These are phyloP conservation scores for Lactifluus piperatus DNA, from an alignment of 768 basidiomycete genomes.

Conservation along the genomic window DNA sequence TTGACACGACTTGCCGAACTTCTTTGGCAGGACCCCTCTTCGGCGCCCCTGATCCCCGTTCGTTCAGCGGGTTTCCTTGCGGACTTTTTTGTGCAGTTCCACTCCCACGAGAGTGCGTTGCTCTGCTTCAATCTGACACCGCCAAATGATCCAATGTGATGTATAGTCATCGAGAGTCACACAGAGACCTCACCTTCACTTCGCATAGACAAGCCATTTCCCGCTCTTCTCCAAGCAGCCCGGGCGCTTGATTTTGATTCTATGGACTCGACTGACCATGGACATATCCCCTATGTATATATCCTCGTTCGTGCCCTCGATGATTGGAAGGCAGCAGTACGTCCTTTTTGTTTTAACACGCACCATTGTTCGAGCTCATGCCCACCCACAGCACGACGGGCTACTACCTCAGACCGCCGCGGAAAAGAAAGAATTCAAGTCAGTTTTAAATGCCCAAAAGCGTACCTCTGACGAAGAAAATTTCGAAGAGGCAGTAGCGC, in stretches of 20 bases:
- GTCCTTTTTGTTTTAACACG: conserved; percentile 21
- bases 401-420: conserved; percentile 42
- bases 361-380: neutral
- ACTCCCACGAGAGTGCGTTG: conserved; percentile 71
- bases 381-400: conserved; percentile 50
- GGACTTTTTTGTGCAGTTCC: conserved; percentile 81
- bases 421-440: conserved; percentile 77
- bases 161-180: conserved; percentile 79
- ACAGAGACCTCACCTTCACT: conserved; percentile 67
- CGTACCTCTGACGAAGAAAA: conserved; percentile 89
- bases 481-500: conserved; percentile 87
- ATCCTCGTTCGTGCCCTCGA: conserved; percentile 79
- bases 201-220: conserved; percentile 86
- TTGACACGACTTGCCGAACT: conserved; percentile 53
- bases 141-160: neutral
- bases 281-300: conserved; percentile 83
- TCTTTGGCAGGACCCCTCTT: conserved; percentile 56
- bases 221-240: conserved; percentile 66
- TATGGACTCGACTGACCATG: conserved; percentile 85
- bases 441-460: conserved; percentile 49
- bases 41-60: conserved; percentile 66
- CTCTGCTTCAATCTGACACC: neutral
- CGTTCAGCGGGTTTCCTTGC: conserved; percentile 86
- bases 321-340: conserved; percentile 71
- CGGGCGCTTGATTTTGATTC: conserved; percentile 58